Evolutionary conservation across 495 filamentous ascomycete species (phyloP).

Genomic region (Opeltia flavorubescens): DNA sequence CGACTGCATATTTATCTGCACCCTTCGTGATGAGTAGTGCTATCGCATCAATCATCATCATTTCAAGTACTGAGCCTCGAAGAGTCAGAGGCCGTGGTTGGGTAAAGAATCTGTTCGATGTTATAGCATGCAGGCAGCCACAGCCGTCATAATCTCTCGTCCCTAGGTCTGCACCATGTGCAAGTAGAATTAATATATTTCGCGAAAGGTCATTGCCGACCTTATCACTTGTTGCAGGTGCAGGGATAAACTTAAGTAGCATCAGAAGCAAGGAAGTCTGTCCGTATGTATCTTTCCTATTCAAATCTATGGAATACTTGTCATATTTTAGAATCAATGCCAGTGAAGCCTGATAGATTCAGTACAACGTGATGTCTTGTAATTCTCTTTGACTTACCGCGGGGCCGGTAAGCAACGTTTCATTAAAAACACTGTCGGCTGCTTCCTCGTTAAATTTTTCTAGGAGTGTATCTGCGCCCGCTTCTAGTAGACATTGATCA

Average conservation of each 20-base stretch:
- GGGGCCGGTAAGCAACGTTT: not conserved
- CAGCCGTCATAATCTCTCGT: not conserved
- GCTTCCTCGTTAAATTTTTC: not conserved
- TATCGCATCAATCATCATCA: not conserved
- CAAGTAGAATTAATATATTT: not conserved
- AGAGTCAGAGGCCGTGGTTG: not conserved
- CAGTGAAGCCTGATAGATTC: not conserved
- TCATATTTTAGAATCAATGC: not conserved
- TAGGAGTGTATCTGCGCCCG: not conserved
- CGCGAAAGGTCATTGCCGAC: not conserved
- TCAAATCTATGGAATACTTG: not conserved
- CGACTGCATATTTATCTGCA: not conserved
- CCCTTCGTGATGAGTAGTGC: not conserved
- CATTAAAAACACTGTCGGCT: not conserved
- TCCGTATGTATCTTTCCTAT: not conserved
- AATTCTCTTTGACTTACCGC: not conserved
- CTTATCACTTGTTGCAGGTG: not conserved
- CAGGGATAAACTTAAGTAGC: not conserved
- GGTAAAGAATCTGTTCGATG: too few relatives aligned
- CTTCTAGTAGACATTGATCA: not conserved
- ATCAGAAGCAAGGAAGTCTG: not conserved
- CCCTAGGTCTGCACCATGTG: not conserved
- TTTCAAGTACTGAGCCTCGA: not conserved
- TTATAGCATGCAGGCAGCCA: not conserved
- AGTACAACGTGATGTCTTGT: not conserved